These are phyloP conservation scores for Phanerodontia chrysosporium DNA, from an alignment of 768 basidiomycete genomes.

Conservation along the genomic window DNA sequence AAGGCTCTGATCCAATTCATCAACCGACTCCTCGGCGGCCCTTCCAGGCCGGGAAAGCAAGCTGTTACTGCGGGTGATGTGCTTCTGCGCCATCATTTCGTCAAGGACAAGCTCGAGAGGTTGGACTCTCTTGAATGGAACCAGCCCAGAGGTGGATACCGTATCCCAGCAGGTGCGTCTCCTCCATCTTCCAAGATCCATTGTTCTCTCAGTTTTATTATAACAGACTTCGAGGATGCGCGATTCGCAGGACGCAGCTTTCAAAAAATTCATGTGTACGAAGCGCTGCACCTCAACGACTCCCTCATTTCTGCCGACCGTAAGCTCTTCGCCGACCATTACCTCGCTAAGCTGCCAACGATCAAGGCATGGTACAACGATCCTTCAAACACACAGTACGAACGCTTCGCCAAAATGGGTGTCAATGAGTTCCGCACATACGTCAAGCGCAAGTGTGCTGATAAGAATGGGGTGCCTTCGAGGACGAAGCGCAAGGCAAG, in stretches of 20 bases:
- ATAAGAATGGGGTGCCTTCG: not conserved
- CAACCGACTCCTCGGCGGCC: not conserved
- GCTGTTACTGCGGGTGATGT: not conserved
- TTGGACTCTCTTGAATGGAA: not conserved
- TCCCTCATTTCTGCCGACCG: too few relatives aligned
- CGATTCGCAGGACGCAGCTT: not conserved
- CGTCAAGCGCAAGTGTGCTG: not conserved
- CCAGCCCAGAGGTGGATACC: not conserved
- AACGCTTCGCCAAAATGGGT: not conserved
- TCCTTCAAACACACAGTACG: not conserved
- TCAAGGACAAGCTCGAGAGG: not conserved
- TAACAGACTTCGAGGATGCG: not conserved
- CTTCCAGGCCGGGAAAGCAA: not conserved
- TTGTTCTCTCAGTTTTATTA: not conserved
- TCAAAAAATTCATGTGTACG: not conserved
- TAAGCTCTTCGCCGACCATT: not conserved
- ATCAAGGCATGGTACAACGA: constrained; percentile 1
- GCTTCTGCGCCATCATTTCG: not conserved
- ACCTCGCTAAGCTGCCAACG: not conserved
- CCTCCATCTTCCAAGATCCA: too few relatives aligned
- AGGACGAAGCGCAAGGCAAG: not conserved
- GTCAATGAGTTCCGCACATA: too few relatives aligned
- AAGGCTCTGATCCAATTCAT: not conserved
- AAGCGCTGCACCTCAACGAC: not conserved
- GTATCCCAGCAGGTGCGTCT: not conserved